Percentiles rank a stretch among this genome's conserved stretches.
These are phyloP conservation scores for Picea sitchensis DNA, from an alignment of 75 land plant species.

Conservation along the genomic window DNA sequence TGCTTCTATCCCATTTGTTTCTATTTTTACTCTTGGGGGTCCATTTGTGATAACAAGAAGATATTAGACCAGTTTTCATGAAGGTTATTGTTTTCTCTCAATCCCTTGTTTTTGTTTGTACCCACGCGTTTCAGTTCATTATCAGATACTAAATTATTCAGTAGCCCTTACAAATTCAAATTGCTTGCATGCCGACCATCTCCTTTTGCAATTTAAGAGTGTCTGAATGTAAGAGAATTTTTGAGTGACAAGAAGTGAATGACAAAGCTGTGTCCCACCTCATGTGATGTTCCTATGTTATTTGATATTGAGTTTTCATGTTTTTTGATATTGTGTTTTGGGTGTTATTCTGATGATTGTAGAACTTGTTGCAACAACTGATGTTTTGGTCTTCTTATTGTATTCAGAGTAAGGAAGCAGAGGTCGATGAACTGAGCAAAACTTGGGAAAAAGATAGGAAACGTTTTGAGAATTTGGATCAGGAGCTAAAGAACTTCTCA, in stretches of 20 bases:
- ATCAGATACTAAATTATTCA: background rate
- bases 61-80: too few species aligned
- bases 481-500: slow-evolving; percentile 7
- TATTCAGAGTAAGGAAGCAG: background rate
- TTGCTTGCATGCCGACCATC: background rate
- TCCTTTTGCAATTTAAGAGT: background rate
- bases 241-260: background rate
- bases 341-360: background rate
- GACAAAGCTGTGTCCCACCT: background rate
- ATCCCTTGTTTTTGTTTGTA: too few species aligned
- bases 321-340: background rate
- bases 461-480: background rate
- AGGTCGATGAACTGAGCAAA: background rate
- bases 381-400: background rate
- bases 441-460: too few species aligned
- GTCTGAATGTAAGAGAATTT: background rate
- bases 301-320: background rate
- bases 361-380: background rate
- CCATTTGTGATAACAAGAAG: too few species aligned
- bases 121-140: too few species aligned
- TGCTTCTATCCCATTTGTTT: too few species aligned
- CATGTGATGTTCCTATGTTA: too few species aligned
- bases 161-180: background rate
- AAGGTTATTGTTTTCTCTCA: too few species aligned
- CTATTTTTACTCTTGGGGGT: too few species aligned